Conservation (phyloP, 169 alveolate species). For the Plasmodium berghei region DNA sequence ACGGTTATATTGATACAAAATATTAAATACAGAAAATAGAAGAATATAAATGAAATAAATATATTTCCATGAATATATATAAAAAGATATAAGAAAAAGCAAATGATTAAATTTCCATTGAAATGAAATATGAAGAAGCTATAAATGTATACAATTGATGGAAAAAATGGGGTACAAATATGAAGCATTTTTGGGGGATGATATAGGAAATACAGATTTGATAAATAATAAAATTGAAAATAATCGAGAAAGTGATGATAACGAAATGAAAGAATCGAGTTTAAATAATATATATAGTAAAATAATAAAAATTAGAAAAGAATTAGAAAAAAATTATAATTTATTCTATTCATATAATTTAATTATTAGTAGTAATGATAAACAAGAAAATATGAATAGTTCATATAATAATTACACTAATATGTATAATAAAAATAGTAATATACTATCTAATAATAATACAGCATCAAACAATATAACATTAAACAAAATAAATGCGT, state of each 20-base stretch:
- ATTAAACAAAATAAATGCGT: constrained; percentile 63
- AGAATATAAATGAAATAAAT: too few relatives aligned
- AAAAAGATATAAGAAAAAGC: too few relatives aligned
- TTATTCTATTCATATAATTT: constrained; percentile 61
- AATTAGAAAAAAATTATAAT: constrained; percentile 57
- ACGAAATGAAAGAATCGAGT: background rate
- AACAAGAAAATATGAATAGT: constrained; percentile 12
- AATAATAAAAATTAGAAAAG: constrained; percentile 65
- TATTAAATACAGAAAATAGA: too few relatives aligned
- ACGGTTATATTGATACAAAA: too few relatives aligned
- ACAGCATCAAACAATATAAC: constrained; percentile 55
- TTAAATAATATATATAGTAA: constrained; percentile 51
- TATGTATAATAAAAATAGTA: constrained; percentile 23
- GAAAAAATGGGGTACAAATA: constrained; percentile 36
- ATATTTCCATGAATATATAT: too few relatives aligned
- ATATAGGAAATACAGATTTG: background rate
- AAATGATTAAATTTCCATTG: too few relatives aligned
- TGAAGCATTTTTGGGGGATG: constrained; percentile 36
- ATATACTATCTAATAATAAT: constrained; percentile 5
- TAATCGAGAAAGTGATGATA: background rate
- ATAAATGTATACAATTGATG: background rate
- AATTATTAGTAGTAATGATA: constrained; percentile 12
- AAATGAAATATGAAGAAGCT: too few relatives aligned
- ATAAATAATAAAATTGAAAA: background rate
- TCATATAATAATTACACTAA: constrained; percentile 5